Evolutionary conservation across 1,284 basidiomycete genomes (phyloP).

Genomic region (Xerocomus nothofagi): DNA sequence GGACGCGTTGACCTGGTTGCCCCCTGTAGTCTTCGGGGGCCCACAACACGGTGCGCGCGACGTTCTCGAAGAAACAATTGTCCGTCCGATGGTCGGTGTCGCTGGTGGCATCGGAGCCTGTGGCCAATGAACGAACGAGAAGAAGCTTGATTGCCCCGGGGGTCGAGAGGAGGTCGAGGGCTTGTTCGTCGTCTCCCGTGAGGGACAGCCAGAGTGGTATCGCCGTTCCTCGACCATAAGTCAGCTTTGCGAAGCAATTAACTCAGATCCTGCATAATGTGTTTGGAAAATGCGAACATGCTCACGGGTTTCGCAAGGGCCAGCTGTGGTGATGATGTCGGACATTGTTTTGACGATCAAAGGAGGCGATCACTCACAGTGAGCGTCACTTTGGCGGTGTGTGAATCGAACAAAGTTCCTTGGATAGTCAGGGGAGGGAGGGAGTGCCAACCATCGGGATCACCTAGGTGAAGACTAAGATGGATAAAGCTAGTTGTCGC

Average conservation of each 20-base stretch:
- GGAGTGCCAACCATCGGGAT: conserved; percentile 51
- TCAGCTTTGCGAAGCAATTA: conserved; percentile 38
- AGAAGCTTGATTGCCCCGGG: conserved; percentile 39
- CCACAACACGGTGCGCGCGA: conserved; percentile 52
- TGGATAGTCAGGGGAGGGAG: conserved; percentile 37
- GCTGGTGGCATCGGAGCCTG: conserved; percentile 48
- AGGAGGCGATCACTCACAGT: conserved; percentile 37
- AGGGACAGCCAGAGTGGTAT: conserved; percentile 51
- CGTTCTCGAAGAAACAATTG: conserved; percentile 45
- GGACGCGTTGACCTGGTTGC: conserved; percentile 34
- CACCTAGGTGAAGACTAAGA: conserved; percentile 23
- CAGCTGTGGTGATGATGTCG: conserved; percentile 38
- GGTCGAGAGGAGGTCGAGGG: conserved; percentile 48
- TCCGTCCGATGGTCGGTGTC: conserved; percentile 38
- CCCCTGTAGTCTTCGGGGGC: conserved; percentile 34
- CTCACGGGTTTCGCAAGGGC: conserved; percentile 56
- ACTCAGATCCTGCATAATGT: not conserved
- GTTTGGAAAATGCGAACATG: not conserved
- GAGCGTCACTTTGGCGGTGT: conserved; percentile 39
- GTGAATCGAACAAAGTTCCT: conserved; percentile 46
- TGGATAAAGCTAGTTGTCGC: not conserved
- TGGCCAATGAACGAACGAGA: conserved; percentile 41
- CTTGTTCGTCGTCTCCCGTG: conserved; percentile 44
- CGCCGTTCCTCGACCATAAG: conserved; percentile 48
- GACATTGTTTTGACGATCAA: not conserved